Percentiles rank a stretch among this genome's conserved stretches.
Conservation (phyloP, 805 yeast species). For the Starmerella stigmatis region DNA sequence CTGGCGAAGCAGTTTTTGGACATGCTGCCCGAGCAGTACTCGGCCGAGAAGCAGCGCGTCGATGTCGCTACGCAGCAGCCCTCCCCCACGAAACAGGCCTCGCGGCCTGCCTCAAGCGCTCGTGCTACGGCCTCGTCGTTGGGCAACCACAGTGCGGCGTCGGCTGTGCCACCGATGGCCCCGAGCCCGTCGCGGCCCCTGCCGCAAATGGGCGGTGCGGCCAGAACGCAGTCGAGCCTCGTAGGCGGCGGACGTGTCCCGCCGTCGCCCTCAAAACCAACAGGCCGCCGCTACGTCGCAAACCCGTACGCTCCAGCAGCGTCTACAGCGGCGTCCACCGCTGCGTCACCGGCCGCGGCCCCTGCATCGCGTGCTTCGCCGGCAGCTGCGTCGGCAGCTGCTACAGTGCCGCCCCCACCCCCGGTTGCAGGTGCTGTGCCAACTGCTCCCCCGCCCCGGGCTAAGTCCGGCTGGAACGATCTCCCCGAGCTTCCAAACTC, state of each 20-base stretch:
- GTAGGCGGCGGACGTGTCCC: too few relatives aligned
- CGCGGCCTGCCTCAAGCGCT: not conserved
- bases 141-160: too few relatives aligned
- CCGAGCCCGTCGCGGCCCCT: too few relatives aligned
- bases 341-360: constrained; percentile 22
- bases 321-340: constrained; percentile 16
- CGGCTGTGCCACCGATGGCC: too few relatives aligned
- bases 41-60: constrained; percentile 68
- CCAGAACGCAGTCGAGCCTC: too few relatives aligned
- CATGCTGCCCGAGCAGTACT: constrained; percentile 59
- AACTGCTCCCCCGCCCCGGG: constrained; percentile 10
- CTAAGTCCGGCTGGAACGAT: constrained; percentile 25
- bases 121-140: not conserved
- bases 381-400: constrained; percentile 14
- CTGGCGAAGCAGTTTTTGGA: constrained; percentile 62
- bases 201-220: too few relatives aligned
- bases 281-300: constrained; percentile 19
- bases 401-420: constrained; percentile 22
- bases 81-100: not conserved
- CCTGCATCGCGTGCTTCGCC: constrained; percentile 7
- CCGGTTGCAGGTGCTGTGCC: constrained; percentile 8
- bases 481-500: constrained; percentile 21
- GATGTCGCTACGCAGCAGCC: constrained; percentile 46
- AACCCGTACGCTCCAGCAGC: constrained; percentile 20
- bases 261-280: constrained; percentile 2